A percentile compares a stretch with the other conserved stretches of the same genome.
These are phyloP conservation scores for Drechslerella coelobrocha DNA, from an alignment of 2,329 filamentous ascomycete species.

Conservation along the genomic window DNA sequence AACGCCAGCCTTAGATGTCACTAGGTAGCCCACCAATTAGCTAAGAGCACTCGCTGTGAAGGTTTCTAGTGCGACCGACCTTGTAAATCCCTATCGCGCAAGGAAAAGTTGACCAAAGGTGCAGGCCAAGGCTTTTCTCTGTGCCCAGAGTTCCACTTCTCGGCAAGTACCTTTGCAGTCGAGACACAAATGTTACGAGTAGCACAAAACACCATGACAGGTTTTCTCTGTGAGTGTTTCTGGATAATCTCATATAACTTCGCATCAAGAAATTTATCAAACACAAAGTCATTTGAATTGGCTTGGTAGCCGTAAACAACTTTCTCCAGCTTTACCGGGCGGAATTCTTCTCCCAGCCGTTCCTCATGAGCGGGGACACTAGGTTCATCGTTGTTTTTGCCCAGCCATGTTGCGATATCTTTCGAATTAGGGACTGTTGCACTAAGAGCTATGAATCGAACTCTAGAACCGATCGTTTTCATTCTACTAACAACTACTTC, in stretches of 20 bases:
- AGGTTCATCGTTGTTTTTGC: constrained; percentile 67
- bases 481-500: constrained; percentile 80
- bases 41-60: background rate
- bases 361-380: constrained; percentile 71
- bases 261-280: constrained; percentile 72
- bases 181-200: constrained; percentile 73
- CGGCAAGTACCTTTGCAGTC: constrained; percentile 72
- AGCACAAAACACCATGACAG: constrained; percentile 82
- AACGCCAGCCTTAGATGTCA: constrained; percentile 66
- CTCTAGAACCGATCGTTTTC: constrained; percentile 77
- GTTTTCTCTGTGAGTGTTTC: constrained; percentile 72
- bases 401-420: constrained; percentile 81
- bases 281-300: constrained; percentile 74
- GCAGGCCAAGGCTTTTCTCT: constrained; percentile 69
- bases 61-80: constrained; percentile 57
- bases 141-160: constrained; percentile 67
- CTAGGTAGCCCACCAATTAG: constrained; percentile 26
- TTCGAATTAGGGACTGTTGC: constrained; percentile 83
- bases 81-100: constrained; percentile 69
- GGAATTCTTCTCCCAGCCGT: constrained; percentile 78
- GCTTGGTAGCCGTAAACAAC: constrained; percentile 75
- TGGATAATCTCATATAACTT: constrained; percentile 71
- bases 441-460: constrained; percentile 81
- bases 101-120: constrained; percentile 63
- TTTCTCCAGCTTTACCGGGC: constrained; percentile 78